A percentile compares a stretch with the other conserved stretches of the same genome.
Conservation (phyloP, 78 protist species). For the Creolimax fragrantissima region DNA sequence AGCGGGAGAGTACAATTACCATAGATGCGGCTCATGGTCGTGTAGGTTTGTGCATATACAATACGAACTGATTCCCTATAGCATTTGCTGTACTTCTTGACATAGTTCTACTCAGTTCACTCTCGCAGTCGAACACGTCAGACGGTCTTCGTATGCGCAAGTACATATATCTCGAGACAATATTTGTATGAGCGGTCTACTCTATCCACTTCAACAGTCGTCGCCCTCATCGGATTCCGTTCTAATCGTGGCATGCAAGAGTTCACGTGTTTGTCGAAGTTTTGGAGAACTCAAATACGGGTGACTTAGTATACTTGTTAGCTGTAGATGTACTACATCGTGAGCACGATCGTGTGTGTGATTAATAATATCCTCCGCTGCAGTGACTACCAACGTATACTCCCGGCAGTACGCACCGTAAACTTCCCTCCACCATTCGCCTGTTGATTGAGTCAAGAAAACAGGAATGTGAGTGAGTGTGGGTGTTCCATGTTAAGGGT, state of each 20-base stretch:
- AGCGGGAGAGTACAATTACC: too few species aligned
- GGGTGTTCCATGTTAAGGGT: neutral
- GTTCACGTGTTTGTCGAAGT: neutral
- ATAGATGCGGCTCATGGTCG: too few species aligned
- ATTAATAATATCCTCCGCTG: neutral
- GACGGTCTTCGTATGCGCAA: too few species aligned
- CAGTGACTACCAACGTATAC: neutral
- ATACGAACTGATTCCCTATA: too few species aligned
- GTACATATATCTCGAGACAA: too few species aligned
- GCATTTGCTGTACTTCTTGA: too few species aligned
- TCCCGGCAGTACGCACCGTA: neutral
- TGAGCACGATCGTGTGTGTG: neutral
- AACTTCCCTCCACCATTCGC: neutral
- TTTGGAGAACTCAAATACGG: neutral
- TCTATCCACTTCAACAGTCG: too few species aligned
- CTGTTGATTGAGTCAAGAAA: neutral
- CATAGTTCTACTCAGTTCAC: too few species aligned
- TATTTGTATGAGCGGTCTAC: too few species aligned
- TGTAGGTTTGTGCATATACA: too few species aligned
- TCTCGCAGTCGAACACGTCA: too few species aligned
- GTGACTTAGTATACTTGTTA: neutral
- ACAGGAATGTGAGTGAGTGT: too few species aligned
- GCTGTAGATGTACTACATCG: neutral
- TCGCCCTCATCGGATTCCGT: neutral
- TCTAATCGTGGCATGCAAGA: neutral